Conservation (phyloP, 2,329 filamentous ascomycete species). For the Pezicula rhizophila region DNA sequence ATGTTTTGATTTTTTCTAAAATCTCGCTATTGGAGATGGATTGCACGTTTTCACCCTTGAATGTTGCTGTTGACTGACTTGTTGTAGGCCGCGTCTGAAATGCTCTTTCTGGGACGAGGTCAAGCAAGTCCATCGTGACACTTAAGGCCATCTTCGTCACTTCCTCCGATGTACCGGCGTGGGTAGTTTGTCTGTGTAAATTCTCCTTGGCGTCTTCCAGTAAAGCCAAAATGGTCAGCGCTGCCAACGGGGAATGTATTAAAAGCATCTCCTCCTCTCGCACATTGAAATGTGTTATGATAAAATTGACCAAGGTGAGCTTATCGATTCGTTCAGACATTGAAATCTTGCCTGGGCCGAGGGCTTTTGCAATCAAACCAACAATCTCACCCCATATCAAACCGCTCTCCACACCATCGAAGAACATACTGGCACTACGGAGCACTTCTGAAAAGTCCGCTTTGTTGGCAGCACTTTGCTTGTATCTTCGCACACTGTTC, state of each 20-base stretch:
- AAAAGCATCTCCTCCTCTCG: slow-evolving; percentile 93
- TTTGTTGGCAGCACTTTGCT: slow-evolving; percentile 56
- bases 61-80: slow-evolving; percentile 15
- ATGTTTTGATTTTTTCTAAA: slow-evolving; percentile 54
- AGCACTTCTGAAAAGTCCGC: slow-evolving; percentile 78
- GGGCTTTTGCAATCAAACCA: slow-evolving; percentile 56
- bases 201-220: slow-evolving; percentile 46
- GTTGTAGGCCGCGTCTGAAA: slow-evolving; percentile 38
- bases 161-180: slow-evolving; percentile 17
- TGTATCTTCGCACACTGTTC: slow-evolving; percentile 71
- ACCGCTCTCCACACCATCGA: slow-evolving; percentile 92
- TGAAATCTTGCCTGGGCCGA: slow-evolving; percentile 39
- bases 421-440: slow-evolving; percentile 90
- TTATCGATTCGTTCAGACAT: slow-evolving; percentile 47
- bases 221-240: slow-evolving; percentile 56
- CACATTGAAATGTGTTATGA: slow-evolving; percentile 83
- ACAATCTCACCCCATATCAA: slow-evolving; percentile 85
- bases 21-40: slow-evolving; percentile 44
- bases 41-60: slow-evolving; percentile 21
- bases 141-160: slow-evolving; percentile 30
- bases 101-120: slow-evolving; percentile 58
- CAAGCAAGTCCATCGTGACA: slow-evolving; percentile 53
- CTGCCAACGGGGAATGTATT: slow-evolving; percentile 72
- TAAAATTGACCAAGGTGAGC: slow-evolving; percentile 71
- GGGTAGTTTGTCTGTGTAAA: slow-evolving; percentile 20